Evolutionary conservation across 179 eudicot species (phyloP).

Genomic region (Patellifolia procumbens): DNA sequence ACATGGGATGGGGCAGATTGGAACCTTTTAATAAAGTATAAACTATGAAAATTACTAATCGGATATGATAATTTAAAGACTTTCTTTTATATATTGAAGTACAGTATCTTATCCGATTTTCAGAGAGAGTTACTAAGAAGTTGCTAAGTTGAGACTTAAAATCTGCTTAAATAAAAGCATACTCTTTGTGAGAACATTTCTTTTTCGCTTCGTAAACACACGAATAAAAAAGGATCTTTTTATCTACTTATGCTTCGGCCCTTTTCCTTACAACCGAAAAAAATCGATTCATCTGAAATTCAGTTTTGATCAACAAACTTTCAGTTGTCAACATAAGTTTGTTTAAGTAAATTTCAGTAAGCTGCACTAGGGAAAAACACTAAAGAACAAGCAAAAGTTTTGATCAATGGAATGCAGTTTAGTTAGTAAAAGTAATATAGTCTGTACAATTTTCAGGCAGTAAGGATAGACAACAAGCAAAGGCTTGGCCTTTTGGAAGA

Average conservation of each 20-base stretch:
- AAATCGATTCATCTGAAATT: too few species aligned
- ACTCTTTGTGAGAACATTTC: neutral
- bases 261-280: neutral
- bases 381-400: too few species aligned
- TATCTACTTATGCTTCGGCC: neutral
- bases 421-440: too few species aligned
- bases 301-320: too few species aligned
- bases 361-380: too few species aligned
- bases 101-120: neutral
- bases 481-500: slow-evolving; percentile 87
- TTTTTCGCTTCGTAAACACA: neutral
- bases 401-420: too few species aligned
- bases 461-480: slow-evolving; percentile 87
- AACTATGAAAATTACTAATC: neutral
- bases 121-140: neutral
- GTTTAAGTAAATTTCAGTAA: too few species aligned
- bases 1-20: too few species aligned
- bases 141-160: neutral
- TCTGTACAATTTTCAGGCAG: slow-evolving; percentile 53
- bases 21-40: neutral
- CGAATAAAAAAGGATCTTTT: neutral
- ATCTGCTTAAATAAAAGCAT: neutral
- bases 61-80: neutral
- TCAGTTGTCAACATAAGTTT: too few species aligned
- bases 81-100: neutral